Evolutionary conservation across 208 protist species (phyloP).

Genomic region (Trypanosoma grayi): DNA sequence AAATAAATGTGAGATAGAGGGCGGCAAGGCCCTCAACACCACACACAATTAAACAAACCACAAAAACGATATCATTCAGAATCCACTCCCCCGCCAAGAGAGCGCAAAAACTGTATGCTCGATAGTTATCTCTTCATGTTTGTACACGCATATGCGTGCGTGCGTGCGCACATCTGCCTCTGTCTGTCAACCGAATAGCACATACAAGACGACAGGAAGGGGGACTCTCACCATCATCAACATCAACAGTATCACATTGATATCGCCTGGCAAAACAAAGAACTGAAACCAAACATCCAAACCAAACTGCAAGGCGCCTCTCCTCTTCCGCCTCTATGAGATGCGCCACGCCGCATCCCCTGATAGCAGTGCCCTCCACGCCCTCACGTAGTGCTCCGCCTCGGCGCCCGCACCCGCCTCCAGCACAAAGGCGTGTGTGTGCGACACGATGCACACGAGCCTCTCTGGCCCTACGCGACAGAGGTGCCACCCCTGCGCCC

Average conservation of each 20-base stretch:
- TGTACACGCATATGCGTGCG: too few species aligned
- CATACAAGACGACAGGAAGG: too few species aligned
- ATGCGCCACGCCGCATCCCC: neutral
- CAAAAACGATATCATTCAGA: neutral
- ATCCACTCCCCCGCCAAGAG: neutral
- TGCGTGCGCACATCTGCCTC: too few species aligned
- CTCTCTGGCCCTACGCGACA: conserved; percentile 31
- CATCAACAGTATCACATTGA: too few species aligned
- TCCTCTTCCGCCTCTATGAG: too few species aligned
- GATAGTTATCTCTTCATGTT: too few species aligned
- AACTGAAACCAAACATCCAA: too few species aligned
- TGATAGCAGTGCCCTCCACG: conserved; percentile 24
- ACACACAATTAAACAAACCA: conserved; percentile 2
- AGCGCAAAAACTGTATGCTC: neutral
- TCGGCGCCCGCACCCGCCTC: conserved; percentile 35
- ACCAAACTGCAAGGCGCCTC: too few species aligned
- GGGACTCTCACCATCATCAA: too few species aligned
- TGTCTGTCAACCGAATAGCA: too few species aligned
- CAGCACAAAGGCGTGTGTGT: conserved; percentile 55
- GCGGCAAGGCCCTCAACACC: conserved; percentile 1
- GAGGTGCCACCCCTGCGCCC: conserved; percentile 22
- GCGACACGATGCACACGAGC: conserved; percentile 46
- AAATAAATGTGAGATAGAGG: conserved; percentile 12
- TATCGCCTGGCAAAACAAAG: too few species aligned
- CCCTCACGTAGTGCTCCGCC: conserved; percentile 35